Conservation (phyloP, 805 yeast genomes). For the Diddensiella santjacobensis region DNA sequence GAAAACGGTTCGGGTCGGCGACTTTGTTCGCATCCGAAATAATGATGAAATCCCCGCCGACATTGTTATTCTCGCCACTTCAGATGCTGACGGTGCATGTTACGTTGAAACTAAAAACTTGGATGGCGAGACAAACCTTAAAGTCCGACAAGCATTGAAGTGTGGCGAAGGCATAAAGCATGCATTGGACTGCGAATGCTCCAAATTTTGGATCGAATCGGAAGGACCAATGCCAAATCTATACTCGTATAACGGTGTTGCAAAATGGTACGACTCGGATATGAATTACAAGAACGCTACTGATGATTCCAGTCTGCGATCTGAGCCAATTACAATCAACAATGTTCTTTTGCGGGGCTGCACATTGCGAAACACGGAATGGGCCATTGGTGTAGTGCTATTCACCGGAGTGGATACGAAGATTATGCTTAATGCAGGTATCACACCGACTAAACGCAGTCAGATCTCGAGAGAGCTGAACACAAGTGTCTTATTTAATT, state of each 20-base stretch:
- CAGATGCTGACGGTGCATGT: conserved; percentile 68
- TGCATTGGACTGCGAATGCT: conserved; percentile 54
- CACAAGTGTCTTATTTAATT: conserved; percentile 62
- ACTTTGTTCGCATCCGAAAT: conserved; percentile 60
- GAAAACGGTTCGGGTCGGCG: conserved; percentile 78
- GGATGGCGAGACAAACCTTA: conserved; percentile 77
- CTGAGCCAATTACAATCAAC: conserved; percentile 60
- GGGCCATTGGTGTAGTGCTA: conserved; percentile 69
- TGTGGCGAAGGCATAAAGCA: conserved; percentile 58
- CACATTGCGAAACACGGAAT: conserved; percentile 67
- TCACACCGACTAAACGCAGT: conserved; percentile 72
- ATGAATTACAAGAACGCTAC: not conserved
- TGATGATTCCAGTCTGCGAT: conserved; percentile 25
- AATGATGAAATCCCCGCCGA: conserved; percentile 83
- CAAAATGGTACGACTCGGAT: conserved; percentile 41
- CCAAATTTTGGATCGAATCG: conserved; percentile 59
- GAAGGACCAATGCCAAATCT: conserved; percentile 65
- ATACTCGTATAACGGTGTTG: conserved; percentile 63
- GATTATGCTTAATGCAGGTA: conserved; percentile 76
- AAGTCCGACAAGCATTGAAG: conserved; percentile 52
- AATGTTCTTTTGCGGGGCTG: conserved; percentile 72
- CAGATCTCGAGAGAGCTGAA: conserved; percentile 67
- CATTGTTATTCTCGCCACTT: conserved; percentile 60
- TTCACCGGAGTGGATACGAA: conserved; percentile 77
- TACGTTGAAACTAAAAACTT: conserved; percentile 68